phyloP scores from a whole-genome alignment of 768 basidiomycete genomes.

The Neoboletus subvelutipes region DNA sequence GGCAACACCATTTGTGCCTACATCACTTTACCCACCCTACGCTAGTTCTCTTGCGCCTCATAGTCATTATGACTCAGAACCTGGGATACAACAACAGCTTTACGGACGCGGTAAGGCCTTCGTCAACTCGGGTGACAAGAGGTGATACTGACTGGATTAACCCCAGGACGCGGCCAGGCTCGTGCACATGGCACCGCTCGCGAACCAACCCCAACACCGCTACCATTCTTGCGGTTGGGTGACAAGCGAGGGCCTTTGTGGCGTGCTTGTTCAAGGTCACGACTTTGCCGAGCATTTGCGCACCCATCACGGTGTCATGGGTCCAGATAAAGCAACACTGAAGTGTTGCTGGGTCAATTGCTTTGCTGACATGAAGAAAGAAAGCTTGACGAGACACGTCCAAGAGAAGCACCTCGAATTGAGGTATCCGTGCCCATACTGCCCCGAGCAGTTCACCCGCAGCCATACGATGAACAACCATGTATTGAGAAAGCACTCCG shows the following conservation, averaged over 20 bases:
- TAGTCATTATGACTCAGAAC: constrained; percentile 2
- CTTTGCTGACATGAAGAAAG: constrained; percentile 22
- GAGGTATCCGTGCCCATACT: constrained; percentile 17
- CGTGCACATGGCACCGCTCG: not conserved
- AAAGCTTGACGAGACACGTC: constrained; percentile 29
- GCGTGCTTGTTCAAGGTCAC: not conserved
- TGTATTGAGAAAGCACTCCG: constrained; percentile 6
- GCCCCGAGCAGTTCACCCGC: constrained; percentile 27
- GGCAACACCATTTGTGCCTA: constrained; percentile 1
- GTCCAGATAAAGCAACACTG: constrained; percentile 9
- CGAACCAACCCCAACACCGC: constrained; percentile 1
- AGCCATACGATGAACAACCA: constrained; percentile 22
- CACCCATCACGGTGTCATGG: constrained; percentile 17
- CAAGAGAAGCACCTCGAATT: constrained; percentile 25
- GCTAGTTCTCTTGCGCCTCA: not conserved
- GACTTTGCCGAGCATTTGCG: constrained; percentile 26
- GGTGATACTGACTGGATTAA: constrained; percentile 1
- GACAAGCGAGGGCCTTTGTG: not conserved
- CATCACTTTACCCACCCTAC: not conserved
- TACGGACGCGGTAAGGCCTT: constrained; percentile 10
- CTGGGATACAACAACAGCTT: constrained; percentile 3
- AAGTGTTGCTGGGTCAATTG: constrained; percentile 24
- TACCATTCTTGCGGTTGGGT: constrained; percentile 22
- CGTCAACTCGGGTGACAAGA: not conserved
- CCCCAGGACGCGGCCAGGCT: constrained; percentile 11